These are phyloP conservation scores for Fremontodendron californicum DNA, from an alignment of 345 rosid species.

Conservation along the genomic window DNA sequence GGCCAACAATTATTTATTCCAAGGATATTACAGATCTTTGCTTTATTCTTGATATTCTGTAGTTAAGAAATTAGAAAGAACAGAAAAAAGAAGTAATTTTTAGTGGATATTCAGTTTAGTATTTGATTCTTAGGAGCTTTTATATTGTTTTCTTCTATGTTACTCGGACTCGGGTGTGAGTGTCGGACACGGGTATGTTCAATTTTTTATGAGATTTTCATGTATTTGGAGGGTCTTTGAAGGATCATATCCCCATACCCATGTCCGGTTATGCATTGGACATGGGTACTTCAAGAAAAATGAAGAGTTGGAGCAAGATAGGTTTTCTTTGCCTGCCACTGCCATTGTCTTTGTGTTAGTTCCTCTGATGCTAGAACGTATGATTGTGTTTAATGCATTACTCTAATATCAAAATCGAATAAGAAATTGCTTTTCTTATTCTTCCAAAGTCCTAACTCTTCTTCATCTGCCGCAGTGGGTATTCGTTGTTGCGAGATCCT, in stretches of 20 bases:
- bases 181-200: no score
- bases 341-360: not conserved
- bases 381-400: not conserved
- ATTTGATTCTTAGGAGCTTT: not conserved
- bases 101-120: not conserved
- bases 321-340: no score
- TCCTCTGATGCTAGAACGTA: not conserved
- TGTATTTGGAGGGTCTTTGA: no score
- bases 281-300: no score
- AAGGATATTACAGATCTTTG: not conserved
- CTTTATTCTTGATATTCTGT: not conserved
- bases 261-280: no score
- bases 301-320: no score
- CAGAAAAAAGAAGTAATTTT: not conserved
- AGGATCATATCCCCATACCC: no score
- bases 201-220: no score
- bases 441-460: not conserved
- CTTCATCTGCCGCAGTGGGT: conserved; percentile 55
- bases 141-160: not conserved
- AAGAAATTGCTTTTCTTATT: not conserved
- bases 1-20: not conserved
- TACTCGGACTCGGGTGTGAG: no score
- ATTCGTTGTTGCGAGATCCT: conserved; percentile 87
- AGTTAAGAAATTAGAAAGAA: not conserved
- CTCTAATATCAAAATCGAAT: not conserved